These are phyloP conservation scores for Teratosphaeria pseudoeucalypti DNA, from an alignment of 2,329 filamentous ascomycete genomes.

Conservation along the genomic window DNA sequence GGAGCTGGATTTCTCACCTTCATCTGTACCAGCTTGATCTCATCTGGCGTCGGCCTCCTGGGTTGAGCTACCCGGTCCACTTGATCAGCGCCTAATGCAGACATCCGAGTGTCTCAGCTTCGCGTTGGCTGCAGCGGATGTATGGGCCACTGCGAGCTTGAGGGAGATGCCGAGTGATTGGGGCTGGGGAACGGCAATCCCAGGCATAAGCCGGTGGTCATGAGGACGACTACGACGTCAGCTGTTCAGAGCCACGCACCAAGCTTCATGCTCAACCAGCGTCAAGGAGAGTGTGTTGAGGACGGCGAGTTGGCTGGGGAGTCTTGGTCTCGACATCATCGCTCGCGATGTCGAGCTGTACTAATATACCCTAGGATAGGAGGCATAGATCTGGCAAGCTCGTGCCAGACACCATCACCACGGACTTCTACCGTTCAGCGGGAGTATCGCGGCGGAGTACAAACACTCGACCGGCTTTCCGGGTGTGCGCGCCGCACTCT, in stretches of 20 bases:
- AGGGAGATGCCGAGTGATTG: constrained; percentile 43
- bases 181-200: constrained; percentile 44
- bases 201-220: constrained; percentile 49
- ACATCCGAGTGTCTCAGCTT: not conserved
- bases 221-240: constrained; percentile 28
- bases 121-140: constrained; percentile 43
- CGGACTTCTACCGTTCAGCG: constrained; percentile 62
- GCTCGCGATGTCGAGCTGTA: constrained; percentile 12
- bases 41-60: not conserved
- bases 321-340: not conserved
- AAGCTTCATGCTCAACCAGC: not conserved
- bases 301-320: not conserved
- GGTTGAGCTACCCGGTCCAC: not conserved
- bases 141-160: constrained; percentile 67
- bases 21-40: not conserved
- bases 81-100: not conserved
- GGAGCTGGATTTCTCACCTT: not conserved
- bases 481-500: no score
- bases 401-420: constrained; percentile 62
- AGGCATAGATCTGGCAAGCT: constrained; percentile 56
- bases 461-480: no score
- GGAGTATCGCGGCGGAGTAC: constrained; percentile 41
- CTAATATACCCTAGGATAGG: constrained; percentile 60
- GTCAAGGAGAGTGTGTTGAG: not conserved
- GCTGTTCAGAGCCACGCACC: not conserved